These are phyloP conservation scores for Polyporus arcularius DNA, from an alignment of 768 basidiomycete species.

Conservation along the genomic window DNA sequence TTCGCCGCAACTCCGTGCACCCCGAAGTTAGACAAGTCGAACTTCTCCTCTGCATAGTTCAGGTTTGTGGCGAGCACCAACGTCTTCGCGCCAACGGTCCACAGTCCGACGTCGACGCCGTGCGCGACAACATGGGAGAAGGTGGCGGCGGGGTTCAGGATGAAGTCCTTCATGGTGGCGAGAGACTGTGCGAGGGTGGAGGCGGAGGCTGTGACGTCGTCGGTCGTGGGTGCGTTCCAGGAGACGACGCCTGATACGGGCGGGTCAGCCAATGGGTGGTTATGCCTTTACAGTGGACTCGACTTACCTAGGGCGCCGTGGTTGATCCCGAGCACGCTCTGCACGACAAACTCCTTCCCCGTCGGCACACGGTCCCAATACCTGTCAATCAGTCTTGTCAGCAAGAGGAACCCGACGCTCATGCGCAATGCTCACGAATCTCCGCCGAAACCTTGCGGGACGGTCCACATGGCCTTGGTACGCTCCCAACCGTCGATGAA, in stretches of 20 bases:
- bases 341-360: slow-evolving; percentile 67
- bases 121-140: slow-evolving; percentile 24
- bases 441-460: slow-evolving; percentile 77
- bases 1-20: slow-evolving; percentile 14
- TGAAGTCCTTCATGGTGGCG: slow-evolving; percentile 29
- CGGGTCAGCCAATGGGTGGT: neutral
- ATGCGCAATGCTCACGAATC: slow-evolving; percentile 30
- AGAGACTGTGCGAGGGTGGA: slow-evolving; percentile 36
- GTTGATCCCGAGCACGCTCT: slow-evolving; percentile 67
- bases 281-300: neutral
- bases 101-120: slow-evolving; percentile 36
- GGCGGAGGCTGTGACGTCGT: slow-evolving; percentile 39
- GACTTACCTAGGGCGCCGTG: slow-evolving; percentile 59
- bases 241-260: slow-evolving; percentile 33
- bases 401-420: neutral
- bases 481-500: slow-evolving; percentile 68
- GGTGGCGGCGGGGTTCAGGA: slow-evolving; percentile 29
- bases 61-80: slow-evolving; percentile 38
- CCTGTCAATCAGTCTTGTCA: slow-evolving; percentile 30
- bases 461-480: slow-evolving; percentile 74
- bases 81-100: slow-evolving; percentile 33
- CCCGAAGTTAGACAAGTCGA: slow-evolving; percentile 13
- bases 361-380: slow-evolving; percentile 68
- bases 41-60: slow-evolving; percentile 26
- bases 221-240: slow-evolving; percentile 44